Evolutionary conservation across 2,329 filamentous ascomycete species (phyloP).

Genomic region (Thyridium curvatum): DNA sequence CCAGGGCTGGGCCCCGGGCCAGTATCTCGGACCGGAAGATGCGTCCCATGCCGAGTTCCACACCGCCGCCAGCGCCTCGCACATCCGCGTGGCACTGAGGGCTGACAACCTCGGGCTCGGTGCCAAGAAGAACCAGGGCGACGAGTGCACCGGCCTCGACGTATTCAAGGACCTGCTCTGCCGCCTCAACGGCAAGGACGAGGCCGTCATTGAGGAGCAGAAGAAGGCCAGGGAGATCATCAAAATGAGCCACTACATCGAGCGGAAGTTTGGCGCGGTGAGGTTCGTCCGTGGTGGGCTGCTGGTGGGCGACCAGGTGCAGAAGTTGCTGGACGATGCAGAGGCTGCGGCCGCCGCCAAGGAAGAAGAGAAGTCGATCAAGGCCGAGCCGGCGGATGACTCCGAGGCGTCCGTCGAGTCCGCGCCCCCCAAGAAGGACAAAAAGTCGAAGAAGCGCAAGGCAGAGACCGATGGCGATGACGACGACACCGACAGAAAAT

Average conservation of each 20-base stretch:
- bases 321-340: slow-evolving; percentile 31
- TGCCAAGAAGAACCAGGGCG: slow-evolving; percentile 67
- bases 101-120: slow-evolving; percentile 90
- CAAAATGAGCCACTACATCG: slow-evolving; percentile 67
- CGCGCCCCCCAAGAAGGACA: slow-evolving; percentile 28
- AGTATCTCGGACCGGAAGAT: slow-evolving; percentile 72
- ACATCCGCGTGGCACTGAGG: slow-evolving; percentile 79
- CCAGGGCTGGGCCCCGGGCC: slow-evolving; percentile 87
- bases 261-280: slow-evolving; percentile 71
- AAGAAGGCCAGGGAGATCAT: slow-evolving; percentile 61
- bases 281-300: slow-evolving; percentile 85
- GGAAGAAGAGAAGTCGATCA: slow-evolving; percentile 9
- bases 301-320: slow-evolving; percentile 50
- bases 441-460: slow-evolving; percentile 45
- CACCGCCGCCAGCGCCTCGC: slow-evolving; percentile 73
- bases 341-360: slow-evolving; percentile 6
- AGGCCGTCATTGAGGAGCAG: slow-evolving; percentile 65
- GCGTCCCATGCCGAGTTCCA: slow-evolving; percentile 70
- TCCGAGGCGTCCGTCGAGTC: slow-evolving; percentile 14
- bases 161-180: slow-evolving; percentile 83
- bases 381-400: slow-evolving; percentile 16
- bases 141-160: slow-evolving; percentile 78
- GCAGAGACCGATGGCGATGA: slow-evolving; percentile 31
- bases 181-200: slow-evolving; percentile 80
- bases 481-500: slow-evolving; percentile 19